Percentiles rank a stretch among this genome's conserved stretches.
Evolutionary conservation across 2,329 filamentous ascomycete genomes (phyloP).

Genomic region (Neonectria sp.): DNA sequence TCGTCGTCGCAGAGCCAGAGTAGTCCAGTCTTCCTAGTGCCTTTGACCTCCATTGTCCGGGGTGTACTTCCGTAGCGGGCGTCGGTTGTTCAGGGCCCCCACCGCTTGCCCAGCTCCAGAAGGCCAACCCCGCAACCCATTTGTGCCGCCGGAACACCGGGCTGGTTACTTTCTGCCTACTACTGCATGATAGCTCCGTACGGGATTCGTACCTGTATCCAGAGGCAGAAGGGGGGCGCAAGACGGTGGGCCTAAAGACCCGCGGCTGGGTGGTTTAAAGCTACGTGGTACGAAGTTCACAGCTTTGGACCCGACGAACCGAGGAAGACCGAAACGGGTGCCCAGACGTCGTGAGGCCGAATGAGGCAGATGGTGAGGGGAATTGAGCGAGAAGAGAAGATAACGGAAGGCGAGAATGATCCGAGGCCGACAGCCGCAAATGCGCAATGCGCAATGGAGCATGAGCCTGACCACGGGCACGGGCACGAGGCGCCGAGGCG

Average conservation of each 20-base stretch:
- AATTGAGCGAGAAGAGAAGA: conserved; percentile 13
- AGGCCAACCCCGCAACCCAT: conserved; percentile 40
- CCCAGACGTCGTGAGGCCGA: conserved; percentile 5
- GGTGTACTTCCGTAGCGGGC: conserved; percentile 21
- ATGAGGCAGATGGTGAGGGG: conserved; percentile 4
- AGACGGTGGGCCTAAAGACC: not conserved
- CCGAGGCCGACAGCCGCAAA: conserved; percentile 10
- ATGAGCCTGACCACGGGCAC: not conserved
- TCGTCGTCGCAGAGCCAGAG: not conserved
- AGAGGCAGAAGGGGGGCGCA: not conserved
- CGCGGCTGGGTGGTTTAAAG: not conserved
- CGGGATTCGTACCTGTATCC: not conserved
- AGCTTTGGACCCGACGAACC: conserved; percentile 19
- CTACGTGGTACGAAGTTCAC: not conserved
- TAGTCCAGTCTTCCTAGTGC: conserved; percentile 8
- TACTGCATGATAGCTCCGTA: conserved; percentile 8
- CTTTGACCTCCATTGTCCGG: conserved; percentile 27
- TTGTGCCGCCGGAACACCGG: conserved; percentile 18
- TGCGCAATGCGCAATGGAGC: not conserved
- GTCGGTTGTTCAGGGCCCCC: conserved; percentile 18
- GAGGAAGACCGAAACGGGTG: conserved; percentile 13
- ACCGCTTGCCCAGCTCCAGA: conserved; percentile 32
- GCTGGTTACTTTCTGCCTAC: conserved; percentile 20
- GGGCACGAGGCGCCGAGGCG: not conserved
- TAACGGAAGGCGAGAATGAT: conserved; percentile 16